Evolutionary conservation across 208 protist genomes (phyloP).

Genomic region (Leishmania braziliensis): DNA sequence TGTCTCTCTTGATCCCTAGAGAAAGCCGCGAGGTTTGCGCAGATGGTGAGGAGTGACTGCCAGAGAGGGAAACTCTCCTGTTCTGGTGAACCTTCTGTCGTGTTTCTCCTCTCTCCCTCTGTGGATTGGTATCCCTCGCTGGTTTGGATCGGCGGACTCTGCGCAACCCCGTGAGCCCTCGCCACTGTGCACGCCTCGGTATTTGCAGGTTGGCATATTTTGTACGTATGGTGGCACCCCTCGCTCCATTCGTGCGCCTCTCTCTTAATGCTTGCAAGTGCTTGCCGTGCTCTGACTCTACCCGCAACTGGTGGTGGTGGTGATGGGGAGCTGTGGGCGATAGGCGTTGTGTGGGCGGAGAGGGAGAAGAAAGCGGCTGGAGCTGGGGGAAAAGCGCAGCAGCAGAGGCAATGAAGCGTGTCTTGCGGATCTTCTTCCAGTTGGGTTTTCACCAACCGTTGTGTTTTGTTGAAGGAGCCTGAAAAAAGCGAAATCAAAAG

Average conservation of each 20-base stretch:
- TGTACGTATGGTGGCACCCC: background rate
- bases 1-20: background rate
- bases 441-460: too few relatives aligned
- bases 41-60: background rate
- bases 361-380: too few relatives aligned
- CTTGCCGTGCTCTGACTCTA: too few relatives aligned
- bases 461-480: background rate
- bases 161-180: background rate
- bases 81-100: background rate
- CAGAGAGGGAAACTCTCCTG: background rate
- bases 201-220: background rate
- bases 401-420: too few relatives aligned
- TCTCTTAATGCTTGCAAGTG: background rate
- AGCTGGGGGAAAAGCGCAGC: too few relatives aligned
- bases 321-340: too few relatives aligned
- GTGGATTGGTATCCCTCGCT: background rate
- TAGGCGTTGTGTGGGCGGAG: too few relatives aligned
- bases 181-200: background rate
- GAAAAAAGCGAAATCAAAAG: background rate
- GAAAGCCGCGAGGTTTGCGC: background rate
- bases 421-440: too few relatives aligned
- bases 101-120: background rate
- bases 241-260: background rate
- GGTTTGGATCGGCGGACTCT: background rate
- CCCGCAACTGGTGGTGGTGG: too few relatives aligned